phyloP scores from a whole-genome alignment of 805 yeast genomes.

The Yamadazyma scolyti region DNA sequence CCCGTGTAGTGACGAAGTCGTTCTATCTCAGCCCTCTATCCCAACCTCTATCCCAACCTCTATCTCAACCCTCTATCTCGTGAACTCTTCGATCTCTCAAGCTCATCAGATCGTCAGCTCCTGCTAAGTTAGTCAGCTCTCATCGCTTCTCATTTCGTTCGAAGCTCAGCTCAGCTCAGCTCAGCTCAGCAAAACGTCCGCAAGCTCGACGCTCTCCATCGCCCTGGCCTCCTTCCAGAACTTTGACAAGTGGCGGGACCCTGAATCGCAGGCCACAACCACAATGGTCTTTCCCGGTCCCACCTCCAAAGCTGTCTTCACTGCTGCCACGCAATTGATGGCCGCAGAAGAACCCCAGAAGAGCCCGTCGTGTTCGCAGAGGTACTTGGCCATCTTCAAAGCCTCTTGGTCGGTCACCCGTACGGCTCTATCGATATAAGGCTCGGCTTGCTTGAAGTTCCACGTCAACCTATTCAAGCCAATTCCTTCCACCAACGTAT shows the following conservation, averaged over 20 bases:
- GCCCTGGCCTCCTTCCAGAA: constrained; percentile 76
- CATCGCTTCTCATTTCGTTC: too few species aligned
- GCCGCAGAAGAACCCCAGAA: constrained; percentile 95
- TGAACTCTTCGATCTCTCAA: too few species aligned
- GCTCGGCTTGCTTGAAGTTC: constrained; percentile 72
- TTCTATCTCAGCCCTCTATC: too few species aligned
- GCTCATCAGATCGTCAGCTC: too few species aligned
- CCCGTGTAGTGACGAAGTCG: too few species aligned
- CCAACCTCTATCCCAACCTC: neutral
- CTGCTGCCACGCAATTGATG: constrained; percentile 88
- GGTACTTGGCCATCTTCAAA: constrained; percentile 77
- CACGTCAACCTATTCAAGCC: constrained; percentile 85
- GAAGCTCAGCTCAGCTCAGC: neutral
- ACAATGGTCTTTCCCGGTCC: constrained; percentile 68
- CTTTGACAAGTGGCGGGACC: constrained; percentile 83
- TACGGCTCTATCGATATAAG: constrained; percentile 69
- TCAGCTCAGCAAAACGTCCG: neutral
- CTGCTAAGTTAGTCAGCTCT: too few species aligned
- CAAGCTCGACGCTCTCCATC: constrained; percentile 13
- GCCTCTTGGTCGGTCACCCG: constrained; percentile 81
- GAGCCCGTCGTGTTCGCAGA: constrained; percentile 80
- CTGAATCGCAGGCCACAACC: constrained; percentile 89
- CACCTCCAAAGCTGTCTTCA: constrained; percentile 42
- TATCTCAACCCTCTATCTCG: too few species aligned
- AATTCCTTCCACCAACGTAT: constrained; percentile 89